Percentiles rank a stretch among this genome's conserved stretches.
Evolutionary conservation across 1,139 yeast genomes (phyloP).

Genomic region (Debaryomyces sp.): DNA sequence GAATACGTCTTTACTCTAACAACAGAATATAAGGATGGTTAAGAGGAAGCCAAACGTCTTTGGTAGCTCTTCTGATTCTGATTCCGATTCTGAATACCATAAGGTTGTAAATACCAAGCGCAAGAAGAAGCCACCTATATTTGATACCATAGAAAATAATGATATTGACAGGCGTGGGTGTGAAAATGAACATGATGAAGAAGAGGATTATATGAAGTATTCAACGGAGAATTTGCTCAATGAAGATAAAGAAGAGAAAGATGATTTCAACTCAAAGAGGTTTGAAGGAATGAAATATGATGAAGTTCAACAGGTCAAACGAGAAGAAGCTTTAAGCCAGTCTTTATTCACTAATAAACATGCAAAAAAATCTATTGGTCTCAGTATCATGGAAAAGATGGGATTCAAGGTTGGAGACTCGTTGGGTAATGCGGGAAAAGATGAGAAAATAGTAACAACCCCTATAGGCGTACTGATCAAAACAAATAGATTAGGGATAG

Average conservation of each 20-base stretch:
- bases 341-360: constrained; percentile 14
- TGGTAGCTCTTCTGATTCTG: constrained; percentile 18
- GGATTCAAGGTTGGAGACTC: constrained; percentile 52
- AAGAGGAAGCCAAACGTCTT: constrained; percentile 15
- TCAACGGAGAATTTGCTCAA: background rate
- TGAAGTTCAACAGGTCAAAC: background rate
- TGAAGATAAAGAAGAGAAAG: background rate
- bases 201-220: constrained; percentile 14
- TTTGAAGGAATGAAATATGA: constrained; percentile 6
- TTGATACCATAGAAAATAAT: background rate
- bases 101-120: constrained; percentile 2
- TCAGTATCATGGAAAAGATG: constrained; percentile 57
- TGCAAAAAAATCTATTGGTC: constrained; percentile 40
- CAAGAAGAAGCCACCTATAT: background rate
- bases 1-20: background rate
- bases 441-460: constrained; percentile 21
- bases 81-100: constrained; percentile 9
- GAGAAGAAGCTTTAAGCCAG: constrained; percentile 9
- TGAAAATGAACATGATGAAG: constrained; percentile 1
- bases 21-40: constrained; percentile 1
- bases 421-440: constrained; percentile 32
- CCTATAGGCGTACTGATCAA: constrained; percentile 16
- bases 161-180: background rate
- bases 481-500: constrained; percentile 14
- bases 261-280: background rate